Conservation (phyloP, 768 basidiomycete species). For the Tulasnella sp. region DNA sequence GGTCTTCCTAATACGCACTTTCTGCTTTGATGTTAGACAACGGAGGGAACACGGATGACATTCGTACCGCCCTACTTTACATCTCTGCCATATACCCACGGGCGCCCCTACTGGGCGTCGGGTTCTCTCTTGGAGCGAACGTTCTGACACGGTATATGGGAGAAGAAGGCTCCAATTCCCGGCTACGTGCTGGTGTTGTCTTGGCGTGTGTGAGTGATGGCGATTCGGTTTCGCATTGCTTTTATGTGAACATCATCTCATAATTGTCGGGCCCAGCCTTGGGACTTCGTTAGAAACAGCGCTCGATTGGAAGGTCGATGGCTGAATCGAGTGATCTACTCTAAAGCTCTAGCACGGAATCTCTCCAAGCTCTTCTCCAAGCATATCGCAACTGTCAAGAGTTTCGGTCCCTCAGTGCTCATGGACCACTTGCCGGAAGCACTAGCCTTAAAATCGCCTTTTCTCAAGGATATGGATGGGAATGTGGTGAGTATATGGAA, state of each 20-base stretch:
- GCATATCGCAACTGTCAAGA: conserved; percentile 5
- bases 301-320: conserved; percentile 16
- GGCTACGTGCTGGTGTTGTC: conserved; percentile 55
- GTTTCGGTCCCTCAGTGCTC: conserved; percentile 1
- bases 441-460: conserved; percentile 10
- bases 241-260: no score
- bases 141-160: conserved; percentile 83
- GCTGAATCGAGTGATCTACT: conserved; percentile 21
- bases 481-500: conserved; percentile 10
- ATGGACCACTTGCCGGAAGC: conserved; percentile 7
- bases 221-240: neutral
- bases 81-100: conserved; percentile 60
- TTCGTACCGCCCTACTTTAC: conserved; percentile 69
- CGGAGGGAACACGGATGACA: conserved; percentile 82
- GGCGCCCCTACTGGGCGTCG: conserved; percentile 74
- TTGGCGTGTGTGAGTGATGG: conserved; percentile 58
- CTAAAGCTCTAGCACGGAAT: conserved; percentile 24
- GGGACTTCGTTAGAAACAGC: conserved; percentile 17
- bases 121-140: conserved; percentile 89
- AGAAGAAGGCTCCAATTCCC: conserved; percentile 63
- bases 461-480: conserved; percentile 10
- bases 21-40: conserved; percentile 34
- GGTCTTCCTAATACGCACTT: conserved; percentile 49
- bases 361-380: conserved; percentile 17
- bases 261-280: conserved; percentile 6